These are phyloP conservation scores for Dacryopinax primogenitus DNA, from an alignment of 768 basidiomycete genomes.

Conservation along the genomic window DNA sequence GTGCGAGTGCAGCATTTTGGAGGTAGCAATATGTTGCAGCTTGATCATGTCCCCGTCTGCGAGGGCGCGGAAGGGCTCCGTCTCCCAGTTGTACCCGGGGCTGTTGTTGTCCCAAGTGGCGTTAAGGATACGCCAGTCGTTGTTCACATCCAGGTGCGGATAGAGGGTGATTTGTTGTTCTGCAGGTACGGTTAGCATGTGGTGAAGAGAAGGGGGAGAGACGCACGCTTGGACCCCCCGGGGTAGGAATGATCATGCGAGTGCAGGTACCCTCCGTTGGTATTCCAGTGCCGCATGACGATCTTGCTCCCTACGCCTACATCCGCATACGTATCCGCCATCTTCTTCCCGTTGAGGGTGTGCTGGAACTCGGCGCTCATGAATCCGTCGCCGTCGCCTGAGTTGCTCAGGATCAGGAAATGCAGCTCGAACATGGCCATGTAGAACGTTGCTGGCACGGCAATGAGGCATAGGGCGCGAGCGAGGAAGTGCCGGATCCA, in stretches of 20 bases:
- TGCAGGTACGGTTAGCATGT: slow-evolving; percentile 25
- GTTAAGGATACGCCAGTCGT: slow-evolving; percentile 78
- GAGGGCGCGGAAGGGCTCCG: slow-evolving; percentile 48
- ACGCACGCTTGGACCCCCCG: slow-evolving; percentile 74
- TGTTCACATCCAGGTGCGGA: slow-evolving; percentile 95
- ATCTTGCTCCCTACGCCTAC: slow-evolving; percentile 73
- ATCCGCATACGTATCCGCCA: slow-evolving; percentile 91
- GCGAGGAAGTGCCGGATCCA: slow-evolving; percentile 81
- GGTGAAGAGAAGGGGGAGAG: slow-evolving; percentile 8
- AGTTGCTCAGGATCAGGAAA: slow-evolving; percentile 73
- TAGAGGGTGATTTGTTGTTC: slow-evolving; percentile 99
- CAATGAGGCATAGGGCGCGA: slow-evolving; percentile 78
- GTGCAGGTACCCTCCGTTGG: slow-evolving; percentile 97
- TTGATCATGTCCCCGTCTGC: slow-evolving; percentile 58
- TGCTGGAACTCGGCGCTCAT: slow-evolving; percentile 99
- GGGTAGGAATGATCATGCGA: slow-evolving; percentile 88
- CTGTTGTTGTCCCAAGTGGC: slow-evolving; percentile 39
- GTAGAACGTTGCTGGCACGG: slow-evolving; percentile 75
- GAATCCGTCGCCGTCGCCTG: slow-evolving; percentile 95
- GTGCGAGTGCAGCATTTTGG: slow-evolving; percentile 87
- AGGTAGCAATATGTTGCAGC: slow-evolving; percentile 63
- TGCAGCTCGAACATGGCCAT: slow-evolving; percentile 96
- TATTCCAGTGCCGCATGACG: slow-evolving; percentile 80
- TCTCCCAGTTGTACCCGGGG: slow-evolving; percentile 38
- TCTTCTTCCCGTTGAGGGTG: slow-evolving; percentile 73